Base-by-base conservation (phyloP, 495 filamentous ascomycete species). In the Aspergillus egyptiacus region DNA sequence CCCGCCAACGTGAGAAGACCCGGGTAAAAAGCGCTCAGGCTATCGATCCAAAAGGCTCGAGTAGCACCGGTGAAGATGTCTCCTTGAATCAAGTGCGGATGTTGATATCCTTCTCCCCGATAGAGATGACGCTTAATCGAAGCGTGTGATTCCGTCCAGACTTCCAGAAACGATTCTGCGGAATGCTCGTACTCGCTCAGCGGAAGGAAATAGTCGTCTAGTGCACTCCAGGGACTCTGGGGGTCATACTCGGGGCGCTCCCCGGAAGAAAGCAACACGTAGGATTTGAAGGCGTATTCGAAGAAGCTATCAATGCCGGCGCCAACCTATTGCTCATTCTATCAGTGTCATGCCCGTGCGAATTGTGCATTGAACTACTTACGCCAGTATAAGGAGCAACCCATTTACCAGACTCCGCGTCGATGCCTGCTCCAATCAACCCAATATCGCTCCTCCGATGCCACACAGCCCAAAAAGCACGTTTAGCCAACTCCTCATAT, bases 251-350 rank as follows among this genome's bases (percentile, higher is more conserved):
- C 57, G 7, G 61, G 58, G 8, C 62, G 64, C 28, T 71, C 60
- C 36, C 70, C 70, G 11, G 86, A 82, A 2, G 91, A 95, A 14
- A 96, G 79, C 7, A 98, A 68, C 52, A 98, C 85, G 55, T 94
- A 83, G 2, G 90, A 86, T 62, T 98, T 98, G 61, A 96, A 77
- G 2, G 93, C 93, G 62, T 98, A 98, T 69, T 98, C 93, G 58
- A 91, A 97, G 68, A 97, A 98, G 68, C 90, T 96, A 65, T 97
- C 93, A 54, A 94, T 85, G 14, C 93, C 94, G 1, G 93, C 93
- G 30, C 93, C 93, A 58, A 98, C 91, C 75, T 74, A 42, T 20
- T 11, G 14, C 8, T 18, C 22, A 24, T 14, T 4, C 2, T 48
- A 36, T 65, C 55, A 61, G 60, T 13, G 10, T 43, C 15, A 42